Evolutionary conservation across 2,329 filamentous ascomycete genomes (phyloP).

Genomic region (Rhytidhysteron rufulum): DNA sequence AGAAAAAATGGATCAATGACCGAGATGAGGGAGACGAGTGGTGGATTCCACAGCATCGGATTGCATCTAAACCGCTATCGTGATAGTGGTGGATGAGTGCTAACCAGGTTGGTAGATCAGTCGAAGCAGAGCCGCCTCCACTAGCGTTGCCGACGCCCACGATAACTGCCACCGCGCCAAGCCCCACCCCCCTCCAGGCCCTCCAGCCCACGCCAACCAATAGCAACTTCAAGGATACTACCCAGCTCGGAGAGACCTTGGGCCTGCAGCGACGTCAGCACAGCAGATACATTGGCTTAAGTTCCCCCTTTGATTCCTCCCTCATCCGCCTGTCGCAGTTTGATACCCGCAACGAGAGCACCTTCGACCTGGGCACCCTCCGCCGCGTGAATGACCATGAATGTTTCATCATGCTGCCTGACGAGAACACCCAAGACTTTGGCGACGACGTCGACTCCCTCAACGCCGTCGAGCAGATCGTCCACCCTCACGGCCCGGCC

Average conservation of each 20-base stretch:
- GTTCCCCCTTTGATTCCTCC: constrained; percentile 79
- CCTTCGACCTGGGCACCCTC: constrained; percentile 59
- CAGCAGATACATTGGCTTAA: constrained; percentile 79
- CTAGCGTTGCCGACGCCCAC: constrained; percentile 37
- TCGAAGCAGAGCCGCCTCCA: constrained; percentile 37
- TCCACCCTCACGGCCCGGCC: constrained; percentile 71
- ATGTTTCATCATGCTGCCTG: constrained; percentile 76
- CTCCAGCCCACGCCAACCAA: constrained; percentile 14
- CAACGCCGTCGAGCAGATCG: constrained; percentile 70
- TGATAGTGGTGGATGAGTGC: constrained; percentile 8
- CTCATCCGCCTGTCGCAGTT: constrained; percentile 77
- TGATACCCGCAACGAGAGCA: constrained; percentile 76
- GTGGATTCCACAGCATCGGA: too few species aligned
- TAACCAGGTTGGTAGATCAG: constrained; percentile 31
- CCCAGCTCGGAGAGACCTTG: constrained; percentile 48
- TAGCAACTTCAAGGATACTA: constrained; percentile 25
- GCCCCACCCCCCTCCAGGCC: constrained; percentile 28
- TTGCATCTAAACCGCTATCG: not conserved
- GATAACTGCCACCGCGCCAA: constrained; percentile 38
- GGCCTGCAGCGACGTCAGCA: constrained; percentile 75
- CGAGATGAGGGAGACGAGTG: too few species aligned
- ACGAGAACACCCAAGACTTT: constrained; percentile 67
- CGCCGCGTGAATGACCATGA: constrained; percentile 73
- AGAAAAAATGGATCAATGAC: too few species aligned
- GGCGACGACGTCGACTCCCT: constrained; percentile 66